Percentiles rank a stretch among this genome's conserved stretches.
These are phyloP conservation scores for Colletotrichum chrysophilum DNA, from an alignment of 2,329 filamentous ascomycete species.

Conservation along the genomic window DNA sequence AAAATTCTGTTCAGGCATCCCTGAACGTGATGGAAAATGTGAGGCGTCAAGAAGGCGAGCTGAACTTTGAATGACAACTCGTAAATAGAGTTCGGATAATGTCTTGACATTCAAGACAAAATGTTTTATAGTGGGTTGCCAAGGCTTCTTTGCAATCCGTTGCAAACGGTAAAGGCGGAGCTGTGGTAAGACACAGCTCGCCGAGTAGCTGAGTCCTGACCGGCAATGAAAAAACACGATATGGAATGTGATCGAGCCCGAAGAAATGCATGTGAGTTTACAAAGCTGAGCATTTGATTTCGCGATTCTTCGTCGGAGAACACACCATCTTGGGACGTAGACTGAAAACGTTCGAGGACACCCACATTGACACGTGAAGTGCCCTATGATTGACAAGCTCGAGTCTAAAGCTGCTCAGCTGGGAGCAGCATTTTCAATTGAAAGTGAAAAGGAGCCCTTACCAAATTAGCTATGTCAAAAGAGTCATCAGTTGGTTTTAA, in stretches of 20 bases:
- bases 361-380: background rate
- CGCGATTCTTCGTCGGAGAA: background rate
- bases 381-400: background rate
- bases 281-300: background rate
- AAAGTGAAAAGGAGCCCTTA: background rate
- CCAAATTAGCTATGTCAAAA: background rate
- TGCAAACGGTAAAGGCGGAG: background rate
- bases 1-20: accelerated
- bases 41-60: background rate
- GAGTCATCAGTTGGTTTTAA: accelerated
- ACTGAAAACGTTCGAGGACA: accelerated
- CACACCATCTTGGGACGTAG: background rate
- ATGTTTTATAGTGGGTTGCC: background rate
- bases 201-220: background rate
- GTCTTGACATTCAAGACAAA: background rate
- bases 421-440: accelerated
- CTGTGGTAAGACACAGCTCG: background rate
- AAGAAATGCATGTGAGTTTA: background rate
- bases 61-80: background rate
- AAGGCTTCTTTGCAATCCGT: background rate
- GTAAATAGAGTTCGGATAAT: background rate
- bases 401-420: background rate
- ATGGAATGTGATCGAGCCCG: background rate
- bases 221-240: background rate
- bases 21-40: background rate